Evolutionary conservation across 768 basidiomycete species (phyloP), one percentile per base, ranked within the genome.

Genomic region (Mycena maculata): DNA sequence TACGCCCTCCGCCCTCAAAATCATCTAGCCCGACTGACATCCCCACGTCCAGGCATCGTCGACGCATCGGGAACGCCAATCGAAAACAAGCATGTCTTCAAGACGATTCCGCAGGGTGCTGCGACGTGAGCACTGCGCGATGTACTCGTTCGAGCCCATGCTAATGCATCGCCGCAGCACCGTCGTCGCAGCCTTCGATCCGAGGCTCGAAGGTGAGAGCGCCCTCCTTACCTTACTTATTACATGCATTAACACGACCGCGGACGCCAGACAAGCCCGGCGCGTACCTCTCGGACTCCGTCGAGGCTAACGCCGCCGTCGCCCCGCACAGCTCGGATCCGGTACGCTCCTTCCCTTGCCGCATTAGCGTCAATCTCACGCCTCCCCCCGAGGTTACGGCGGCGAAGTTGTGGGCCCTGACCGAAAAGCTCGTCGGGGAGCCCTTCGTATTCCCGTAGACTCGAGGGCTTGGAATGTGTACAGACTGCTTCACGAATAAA

Each of bases 131-230:
- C 23, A 15, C 44, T 18, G 6, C 30, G 25, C 30, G 13, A 8
- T 28, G 2, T 22, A 25, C n/a, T 27, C 18, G 7, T 45, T 8
- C 3, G 12, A 39, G 23, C 23, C 7, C 15, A 8, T 12, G 2
- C 44, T 20, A 6, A n/a, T 3, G 7, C 41, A 9, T 16, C 16
- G 11, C 47, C 20, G 13, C 30, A 67, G 65, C 2, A 67, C 54
- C 52, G 27, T 67, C 16, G 65, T 57, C 44, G 65, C 65, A 15
- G 52, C 65, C 2, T 67, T 67, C 44, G 65, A 67, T 31, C 45
- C 65, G 18, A 25, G 65, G 9, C 38, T 67, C 30, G 30, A 48
- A 30, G 62, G 62, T 63, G 3, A 25, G 55, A 23, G 15, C 1
- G 31, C 33, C 16, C 3, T 13, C 28, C 49, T 5, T 16, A 16